Percentiles rank a stretch among this genome's conserved stretches.
phyloP scores from a whole-genome alignment of 371 early-diverging fungal species.

The Fennellomyces sp. region DNA sequence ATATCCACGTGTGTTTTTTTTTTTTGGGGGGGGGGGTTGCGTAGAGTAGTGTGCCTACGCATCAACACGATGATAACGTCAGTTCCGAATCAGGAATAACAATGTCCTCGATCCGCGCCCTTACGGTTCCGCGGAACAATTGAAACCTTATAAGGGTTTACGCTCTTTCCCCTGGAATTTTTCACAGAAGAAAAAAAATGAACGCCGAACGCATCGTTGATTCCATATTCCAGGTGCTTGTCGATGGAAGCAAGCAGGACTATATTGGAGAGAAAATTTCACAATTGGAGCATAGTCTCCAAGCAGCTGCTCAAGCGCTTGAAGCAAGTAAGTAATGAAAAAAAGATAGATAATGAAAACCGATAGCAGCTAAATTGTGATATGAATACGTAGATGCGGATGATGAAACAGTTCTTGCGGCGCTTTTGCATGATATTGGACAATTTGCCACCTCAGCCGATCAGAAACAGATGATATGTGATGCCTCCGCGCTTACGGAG shows the following conservation, averaged over 20 bases:
- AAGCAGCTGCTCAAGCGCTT: slow-evolving; percentile 48
- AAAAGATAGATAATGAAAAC: too few relatives aligned
- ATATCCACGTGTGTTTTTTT: neutral
- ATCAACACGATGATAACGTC: neutral
- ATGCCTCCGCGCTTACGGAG: slow-evolving; percentile 27
- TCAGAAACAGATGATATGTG: slow-evolving; percentile 50
- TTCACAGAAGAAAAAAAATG: slow-evolving; percentile 9
- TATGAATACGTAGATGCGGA: slow-evolving; percentile 34
- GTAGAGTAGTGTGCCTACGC: neutral
- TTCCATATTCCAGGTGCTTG: slow-evolving; percentile 42
- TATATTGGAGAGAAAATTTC: slow-evolving; percentile 60
- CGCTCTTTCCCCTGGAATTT: neutral
- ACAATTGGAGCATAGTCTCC: slow-evolving; percentile 57
- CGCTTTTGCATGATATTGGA: slow-evolving; percentile 61
- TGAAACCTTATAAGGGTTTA: neutral
- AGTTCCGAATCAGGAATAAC: neutral
- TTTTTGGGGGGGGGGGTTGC: neutral
- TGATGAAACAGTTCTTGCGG: slow-evolving; percentile 54
- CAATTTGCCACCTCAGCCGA: slow-evolving; percentile 50
- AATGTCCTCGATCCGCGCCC: neutral
- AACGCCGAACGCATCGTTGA: slow-evolving; percentile 22
- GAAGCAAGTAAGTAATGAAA: slow-evolving; percentile 36
- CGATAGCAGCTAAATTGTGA: too few relatives aligned
- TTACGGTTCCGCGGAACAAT: neutral
- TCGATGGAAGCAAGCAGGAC: slow-evolving; percentile 51